phyloP scores from a whole-genome alignment of 169 alveolate species.

The Cryptosporidium ryanae region DNA sequence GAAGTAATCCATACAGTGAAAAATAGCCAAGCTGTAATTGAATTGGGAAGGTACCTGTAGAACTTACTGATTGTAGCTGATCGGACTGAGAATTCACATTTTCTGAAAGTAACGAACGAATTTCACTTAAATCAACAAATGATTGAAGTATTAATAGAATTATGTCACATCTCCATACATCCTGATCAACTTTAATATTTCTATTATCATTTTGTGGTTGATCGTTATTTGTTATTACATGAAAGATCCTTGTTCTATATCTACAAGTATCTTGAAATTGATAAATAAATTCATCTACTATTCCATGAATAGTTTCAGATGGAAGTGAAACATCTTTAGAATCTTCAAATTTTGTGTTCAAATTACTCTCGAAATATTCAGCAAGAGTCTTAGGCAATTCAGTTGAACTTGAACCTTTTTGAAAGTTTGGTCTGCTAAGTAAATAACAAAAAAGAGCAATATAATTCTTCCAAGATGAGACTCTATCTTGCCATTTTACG shows the following conservation, averaged over 20 bases:
- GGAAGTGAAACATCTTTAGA: constrained; percentile 31
- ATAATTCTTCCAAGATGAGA: constrained; percentile 65
- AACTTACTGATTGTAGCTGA: neutral
- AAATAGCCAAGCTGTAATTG: constrained; percentile 55
- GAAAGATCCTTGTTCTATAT: constrained; percentile 42
- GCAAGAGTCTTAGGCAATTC: constrained; percentile 18
- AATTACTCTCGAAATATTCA: constrained; percentile 18
- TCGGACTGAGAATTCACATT: constrained; percentile 16
- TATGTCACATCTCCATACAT: constrained; percentile 72
- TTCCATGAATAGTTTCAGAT: constrained; percentile 37
- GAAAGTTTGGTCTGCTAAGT: constrained; percentile 4
- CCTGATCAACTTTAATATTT: constrained; percentile 31
- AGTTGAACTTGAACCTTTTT: neutral
- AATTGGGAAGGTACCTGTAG: constrained; percentile 22
- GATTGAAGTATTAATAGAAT: constrained; percentile 40
- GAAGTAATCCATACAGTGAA: constrained; percentile 36
- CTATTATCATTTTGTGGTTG: constrained; percentile 54
- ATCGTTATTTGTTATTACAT: constrained; percentile 26
- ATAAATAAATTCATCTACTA: constrained; percentile 61
- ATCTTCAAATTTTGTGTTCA: constrained; percentile 10
- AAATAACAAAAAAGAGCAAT: constrained; percentile 30
- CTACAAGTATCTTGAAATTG: constrained; percentile 73
- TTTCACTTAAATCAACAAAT: constrained; percentile 34
- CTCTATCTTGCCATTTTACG: constrained; percentile 68
- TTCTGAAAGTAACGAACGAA: constrained; percentile 9